These are phyloP conservation scores for Niveomyces coronatus DNA, from an alignment of 2,329 filamentous ascomycete species.

Conservation along the genomic window DNA sequence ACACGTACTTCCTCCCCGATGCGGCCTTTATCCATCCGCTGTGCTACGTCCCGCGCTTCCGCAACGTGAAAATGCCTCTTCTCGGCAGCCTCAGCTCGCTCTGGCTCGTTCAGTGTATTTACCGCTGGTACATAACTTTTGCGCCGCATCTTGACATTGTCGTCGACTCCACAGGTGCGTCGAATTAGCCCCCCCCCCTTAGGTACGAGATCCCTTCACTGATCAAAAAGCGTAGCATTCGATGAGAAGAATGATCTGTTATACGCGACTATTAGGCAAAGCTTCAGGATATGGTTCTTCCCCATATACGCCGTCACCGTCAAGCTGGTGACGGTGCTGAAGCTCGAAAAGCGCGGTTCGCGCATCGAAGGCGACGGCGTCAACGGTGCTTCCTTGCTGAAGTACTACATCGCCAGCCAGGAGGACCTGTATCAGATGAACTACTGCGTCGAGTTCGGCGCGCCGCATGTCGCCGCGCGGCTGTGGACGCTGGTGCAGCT, in stretches of 20 bases:
- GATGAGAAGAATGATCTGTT: constrained; percentile 56
- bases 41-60: constrained; percentile 54
- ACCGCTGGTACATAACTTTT: constrained; percentile 76
- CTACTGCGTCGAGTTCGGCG: constrained; percentile 64
- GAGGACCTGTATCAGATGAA: constrained; percentile 74
- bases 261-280: constrained; percentile 64
- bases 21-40: constrained; percentile 72
- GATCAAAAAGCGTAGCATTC: constrained; percentile 40
- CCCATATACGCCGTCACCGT: constrained; percentile 64
- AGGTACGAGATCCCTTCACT: too few species aligned
- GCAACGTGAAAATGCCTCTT: constrained; percentile 29
- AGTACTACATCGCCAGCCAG: constrained; percentile 64
- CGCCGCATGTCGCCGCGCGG: constrained; percentile 46
- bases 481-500: constrained; percentile 52
- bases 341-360: constrained; percentile 39
- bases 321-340: constrained; percentile 56
- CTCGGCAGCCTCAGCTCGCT: constrained; percentile 47
- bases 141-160: constrained; percentile 61
- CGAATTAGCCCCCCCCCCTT: too few species aligned
- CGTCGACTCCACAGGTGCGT: constrained; percentile 47
- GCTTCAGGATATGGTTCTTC: constrained; percentile 67
- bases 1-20: constrained; percentile 62
- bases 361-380: constrained; percentile 17
- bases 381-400: constrained; percentile 9
- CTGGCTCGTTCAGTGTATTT: constrained; percentile 57